Percentiles rank a stretch among this genome's conserved stretches.
Evolutionary conservation across 805 yeast species (phyloP).

Genomic region (Ogataea nakhonphanomensis): DNA sequence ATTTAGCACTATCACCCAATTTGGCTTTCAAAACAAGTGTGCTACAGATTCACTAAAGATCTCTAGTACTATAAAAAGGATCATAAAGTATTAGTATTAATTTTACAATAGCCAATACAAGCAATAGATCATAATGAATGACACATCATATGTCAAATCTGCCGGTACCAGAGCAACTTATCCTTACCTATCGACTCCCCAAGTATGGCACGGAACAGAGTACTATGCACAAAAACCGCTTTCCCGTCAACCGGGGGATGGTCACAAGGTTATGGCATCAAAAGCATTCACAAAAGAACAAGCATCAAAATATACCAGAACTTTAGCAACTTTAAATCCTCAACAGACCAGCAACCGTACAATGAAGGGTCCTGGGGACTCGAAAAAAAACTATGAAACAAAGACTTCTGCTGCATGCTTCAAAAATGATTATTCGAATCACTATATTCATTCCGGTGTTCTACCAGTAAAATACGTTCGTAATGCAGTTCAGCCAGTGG

Average conservation of each 20-base stretch:
- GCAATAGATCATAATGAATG: slow-evolving; percentile 9
- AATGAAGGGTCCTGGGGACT: slow-evolving; percentile 6
- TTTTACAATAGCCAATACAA: neutral
- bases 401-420: slow-evolving; percentile 20
- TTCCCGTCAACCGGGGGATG: slow-evolving; percentile 21
- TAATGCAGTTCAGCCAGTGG: slow-evolving; percentile 63
- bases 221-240: slow-evolving; percentile 6
- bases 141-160: slow-evolving; percentile 13
- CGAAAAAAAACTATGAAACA: slow-evolving; percentile 11
- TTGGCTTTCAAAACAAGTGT: slow-evolving; percentile 7
- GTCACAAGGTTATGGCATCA: slow-evolving; percentile 23
- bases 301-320: slow-evolving; percentile 8
- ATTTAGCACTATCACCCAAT: neutral
- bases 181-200: slow-evolving; percentile 5
- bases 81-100: slow-evolving; percentile 1
- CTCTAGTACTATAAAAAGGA: slow-evolving; percentile 3
- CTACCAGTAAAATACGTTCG: slow-evolving; percentile 63
- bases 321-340: slow-evolving; percentile 11
- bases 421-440: slow-evolving; percentile 72
- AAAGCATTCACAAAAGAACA: slow-evolving; percentile 21
- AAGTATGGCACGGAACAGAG: slow-evolving; percentile 11
- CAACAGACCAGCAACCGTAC: slow-evolving; percentile 10
- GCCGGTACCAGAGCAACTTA: slow-evolving; percentile 3
- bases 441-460: slow-evolving; percentile 59
- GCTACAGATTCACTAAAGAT: slow-evolving; percentile 2